These are phyloP conservation scores for Pseudoturritis turrita DNA, from an alignment of 345 rosid species.

Conservation along the genomic window DNA sequence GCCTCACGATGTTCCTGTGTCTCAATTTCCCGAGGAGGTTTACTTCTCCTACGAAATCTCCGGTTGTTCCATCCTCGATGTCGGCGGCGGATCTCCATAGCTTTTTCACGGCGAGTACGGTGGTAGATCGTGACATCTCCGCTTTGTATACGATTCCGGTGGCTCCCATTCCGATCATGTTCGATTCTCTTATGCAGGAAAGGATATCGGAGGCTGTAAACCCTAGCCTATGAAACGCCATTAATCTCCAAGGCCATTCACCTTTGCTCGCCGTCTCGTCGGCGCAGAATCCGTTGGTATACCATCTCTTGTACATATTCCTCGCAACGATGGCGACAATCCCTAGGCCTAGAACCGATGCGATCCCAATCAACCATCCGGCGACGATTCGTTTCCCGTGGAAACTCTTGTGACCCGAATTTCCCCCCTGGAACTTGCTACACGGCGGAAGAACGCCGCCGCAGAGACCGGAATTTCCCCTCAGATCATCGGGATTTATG, in stretches of 20 bases:
- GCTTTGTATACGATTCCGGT: slow-evolving; percentile 87
- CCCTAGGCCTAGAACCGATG: slow-evolving; percentile 49
- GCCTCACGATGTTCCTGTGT: slow-evolving; percentile 85
- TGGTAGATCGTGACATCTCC: slow-evolving; percentile 46
- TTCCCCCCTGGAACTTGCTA: slow-evolving; percentile 23
- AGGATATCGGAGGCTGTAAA: slow-evolving; percentile 75
- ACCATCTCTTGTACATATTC: slow-evolving; percentile 51
- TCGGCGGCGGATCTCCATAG: slow-evolving; percentile 75
- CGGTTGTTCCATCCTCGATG: slow-evolving; percentile 52
- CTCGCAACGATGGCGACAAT: slow-evolving; percentile 41
- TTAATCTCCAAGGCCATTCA: slow-evolving; percentile 91
- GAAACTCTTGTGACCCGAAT: slow-evolving; percentile 37
- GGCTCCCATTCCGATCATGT: slow-evolving; percentile 88
- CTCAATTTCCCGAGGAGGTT: slow-evolving; percentile 77
- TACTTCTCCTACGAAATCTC: slow-evolving; percentile 78
- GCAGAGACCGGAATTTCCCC: slow-evolving; percentile 74
- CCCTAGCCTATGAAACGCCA: slow-evolving; percentile 88
- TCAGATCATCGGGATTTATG: slow-evolving; percentile 70
- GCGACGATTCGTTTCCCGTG: slow-evolving; percentile 49
- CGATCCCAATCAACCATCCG: slow-evolving; percentile 65
- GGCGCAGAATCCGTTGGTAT: slow-evolving; percentile 46
- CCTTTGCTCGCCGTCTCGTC: slow-evolving; percentile 46
- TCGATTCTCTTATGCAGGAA: slow-evolving; percentile 68
- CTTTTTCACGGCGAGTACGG: slow-evolving; percentile 80
- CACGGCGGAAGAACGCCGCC: slow-evolving; percentile 82